phyloP scores from a whole-genome alignment of 352 stramenopile species.

The Blastocystis hominis region DNA sequence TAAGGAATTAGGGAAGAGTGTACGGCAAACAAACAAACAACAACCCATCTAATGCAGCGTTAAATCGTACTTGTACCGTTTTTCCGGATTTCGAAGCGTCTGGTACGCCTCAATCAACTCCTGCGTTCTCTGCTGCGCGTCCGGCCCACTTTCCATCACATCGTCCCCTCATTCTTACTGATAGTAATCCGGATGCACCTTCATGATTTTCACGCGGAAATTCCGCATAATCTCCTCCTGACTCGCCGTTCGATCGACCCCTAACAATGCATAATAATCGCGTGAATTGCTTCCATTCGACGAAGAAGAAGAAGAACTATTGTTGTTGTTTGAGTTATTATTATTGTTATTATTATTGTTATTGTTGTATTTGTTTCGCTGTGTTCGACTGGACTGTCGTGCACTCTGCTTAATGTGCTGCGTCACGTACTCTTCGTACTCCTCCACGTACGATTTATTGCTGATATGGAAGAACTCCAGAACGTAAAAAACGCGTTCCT shows the following conservation, averaged over 20 bases:
- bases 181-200: conserved; percentile 3
- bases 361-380: no score
- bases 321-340: no score
- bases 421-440: conserved; percentile 33
- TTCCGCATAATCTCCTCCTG: conserved; percentile 15
- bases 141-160: neutral
- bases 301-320: neutral
- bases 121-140: neutral
- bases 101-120: conserved; percentile 4
- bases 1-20: no score
- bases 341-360: neutral
- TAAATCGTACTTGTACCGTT: conserved; percentile 9
- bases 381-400: neutral
- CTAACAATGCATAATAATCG: neutral
- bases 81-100: conserved; percentile 15
- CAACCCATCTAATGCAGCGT: neutral
- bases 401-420: conserved; percentile 8
- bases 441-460: neutral
- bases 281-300: neutral
- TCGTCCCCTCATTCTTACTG: neutral
- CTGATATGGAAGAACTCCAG: conserved; percentile 21
- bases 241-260: neutral
- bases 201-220: conserved; percentile 26
- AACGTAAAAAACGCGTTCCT: neutral
- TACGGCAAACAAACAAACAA: neutral